Conservation (phyloP, 176 grass and related monocot species). For the Oryza australiensis region DNA sequence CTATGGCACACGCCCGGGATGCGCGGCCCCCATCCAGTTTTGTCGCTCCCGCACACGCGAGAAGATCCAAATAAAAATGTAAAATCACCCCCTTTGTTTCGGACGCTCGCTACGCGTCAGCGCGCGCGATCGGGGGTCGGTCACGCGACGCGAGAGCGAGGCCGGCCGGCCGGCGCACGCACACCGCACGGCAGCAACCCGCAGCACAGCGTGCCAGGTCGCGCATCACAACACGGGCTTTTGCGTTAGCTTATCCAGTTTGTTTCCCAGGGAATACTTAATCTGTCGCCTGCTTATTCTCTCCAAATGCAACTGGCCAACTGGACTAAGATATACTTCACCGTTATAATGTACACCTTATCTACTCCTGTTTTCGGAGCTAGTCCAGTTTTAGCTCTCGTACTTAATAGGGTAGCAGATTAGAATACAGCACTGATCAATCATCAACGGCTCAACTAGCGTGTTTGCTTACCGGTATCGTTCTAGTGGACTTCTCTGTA, state of each 20-base stretch:
- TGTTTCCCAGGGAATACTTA: no score
- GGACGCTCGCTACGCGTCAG: neutral
- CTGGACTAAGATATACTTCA: no score
- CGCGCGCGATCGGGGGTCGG: no score
- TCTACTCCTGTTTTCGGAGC: no score
- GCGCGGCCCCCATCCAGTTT: neutral
- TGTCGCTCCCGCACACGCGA: neutral
- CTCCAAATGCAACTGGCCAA: no score
- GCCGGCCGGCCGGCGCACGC: slow-evolving; percentile 41
- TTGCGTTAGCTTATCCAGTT: no score
- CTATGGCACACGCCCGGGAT: neutral
- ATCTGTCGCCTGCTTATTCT: no score
- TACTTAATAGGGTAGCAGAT: neutral
- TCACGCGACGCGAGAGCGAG: no score
- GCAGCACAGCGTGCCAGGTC: slow-evolving; percentile 15
- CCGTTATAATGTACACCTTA: no score
- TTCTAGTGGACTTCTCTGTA: neutral
- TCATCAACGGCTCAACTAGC: neutral
- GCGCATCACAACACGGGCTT: neutral
- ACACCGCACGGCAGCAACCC: neutral
- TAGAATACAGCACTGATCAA: neutral
- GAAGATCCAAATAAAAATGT: no score
- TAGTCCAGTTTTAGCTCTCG: neutral
- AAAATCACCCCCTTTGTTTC: no score
- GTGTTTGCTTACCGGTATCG: neutral